phyloP scores from a whole-genome alignment of 805 yeast genomes.

The Ogataea saltuana region DNA sequence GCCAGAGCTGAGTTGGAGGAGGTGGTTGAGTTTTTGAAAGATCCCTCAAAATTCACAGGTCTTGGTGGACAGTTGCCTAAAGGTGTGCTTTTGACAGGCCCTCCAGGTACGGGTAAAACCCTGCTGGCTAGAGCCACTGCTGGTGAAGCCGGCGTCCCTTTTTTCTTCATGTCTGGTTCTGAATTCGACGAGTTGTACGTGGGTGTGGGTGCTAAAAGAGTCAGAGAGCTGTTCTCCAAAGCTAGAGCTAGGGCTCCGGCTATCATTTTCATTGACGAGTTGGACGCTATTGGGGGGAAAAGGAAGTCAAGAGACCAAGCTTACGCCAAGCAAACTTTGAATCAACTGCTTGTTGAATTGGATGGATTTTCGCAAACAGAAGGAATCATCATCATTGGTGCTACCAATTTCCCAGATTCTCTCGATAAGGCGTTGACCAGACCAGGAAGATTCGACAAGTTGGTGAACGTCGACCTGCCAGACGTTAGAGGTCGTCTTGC shows the following conservation, averaged over 20 bases:
- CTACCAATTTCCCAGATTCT: slow-evolving; percentile 97
- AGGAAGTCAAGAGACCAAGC: slow-evolving; percentile 98
- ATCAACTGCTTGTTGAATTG: slow-evolving; percentile 91
- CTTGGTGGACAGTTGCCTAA: slow-evolving; percentile 97
- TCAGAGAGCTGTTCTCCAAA: slow-evolving; percentile 88
- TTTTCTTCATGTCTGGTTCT: slow-evolving; percentile 97
- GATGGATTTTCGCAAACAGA: slow-evolving; percentile 93
- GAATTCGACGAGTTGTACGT: slow-evolving; percentile 98
- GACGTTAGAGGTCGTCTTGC: slow-evolving; percentile 97
- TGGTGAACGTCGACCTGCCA: slow-evolving; percentile 92
- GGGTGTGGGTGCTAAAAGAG: slow-evolving; percentile 98
- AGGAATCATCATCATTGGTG: slow-evolving; percentile 95
- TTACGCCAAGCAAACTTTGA: slow-evolving; percentile 94
- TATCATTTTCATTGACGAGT: slow-evolving; percentile 93
- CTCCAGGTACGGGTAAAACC: slow-evolving; percentile 99
- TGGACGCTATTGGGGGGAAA: slow-evolving; percentile 98
- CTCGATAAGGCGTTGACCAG: slow-evolving; percentile 96
- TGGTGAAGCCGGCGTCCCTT: slow-evolving; percentile 98
- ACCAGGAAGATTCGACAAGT: slow-evolving; percentile 97
- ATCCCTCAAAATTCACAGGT: slow-evolving; percentile 94
- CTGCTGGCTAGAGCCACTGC: slow-evolving; percentile 96
- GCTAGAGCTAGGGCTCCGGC: slow-evolving; percentile 97
- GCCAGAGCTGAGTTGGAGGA: slow-evolving; percentile 97
- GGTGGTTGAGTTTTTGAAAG: slow-evolving; percentile 95
- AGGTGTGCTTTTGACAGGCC: slow-evolving; percentile 95